Conservation (phyloP, 495 filamentous ascomycete genomes). For the Achaetomiella virescens region DNA sequence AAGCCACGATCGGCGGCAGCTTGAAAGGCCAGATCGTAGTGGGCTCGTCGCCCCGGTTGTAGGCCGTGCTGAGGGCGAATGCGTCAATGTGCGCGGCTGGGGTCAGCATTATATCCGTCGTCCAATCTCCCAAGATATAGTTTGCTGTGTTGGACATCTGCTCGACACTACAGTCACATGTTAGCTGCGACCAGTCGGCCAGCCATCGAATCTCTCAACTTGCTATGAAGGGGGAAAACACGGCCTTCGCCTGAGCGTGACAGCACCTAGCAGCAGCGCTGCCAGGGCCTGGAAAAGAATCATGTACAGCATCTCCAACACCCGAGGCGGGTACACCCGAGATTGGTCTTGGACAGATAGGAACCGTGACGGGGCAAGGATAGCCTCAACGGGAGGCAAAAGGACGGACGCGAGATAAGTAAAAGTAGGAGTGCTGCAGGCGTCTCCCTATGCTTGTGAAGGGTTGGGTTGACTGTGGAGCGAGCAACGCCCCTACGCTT, state of each 20-base stretch:
- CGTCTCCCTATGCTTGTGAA: too few relatives aligned
- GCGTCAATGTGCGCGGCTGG: slow-evolving; percentile 28
- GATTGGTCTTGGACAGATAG: too few relatives aligned
- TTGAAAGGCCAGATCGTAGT: slow-evolving; percentile 25
- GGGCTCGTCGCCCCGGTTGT: slow-evolving; percentile 19
- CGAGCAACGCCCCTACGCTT: too few relatives aligned
- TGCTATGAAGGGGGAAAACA: slow-evolving; percentile 29
- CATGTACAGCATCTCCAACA: too few relatives aligned
- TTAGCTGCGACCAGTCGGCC: neutral
- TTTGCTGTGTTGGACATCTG: slow-evolving; percentile 27
- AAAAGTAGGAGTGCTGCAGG: too few relatives aligned
- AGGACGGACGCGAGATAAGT: too few relatives aligned
- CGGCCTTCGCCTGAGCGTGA: slow-evolving; percentile 5
- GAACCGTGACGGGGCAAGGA: too few relatives aligned
- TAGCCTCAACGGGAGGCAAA: too few relatives aligned
- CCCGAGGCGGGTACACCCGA: too few relatives aligned
- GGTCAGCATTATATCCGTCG: slow-evolving; percentile 29
- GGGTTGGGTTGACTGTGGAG: too few relatives aligned
- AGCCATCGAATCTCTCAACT: neutral
- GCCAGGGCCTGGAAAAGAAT: too few relatives aligned
- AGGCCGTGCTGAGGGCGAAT: slow-evolving; percentile 33
- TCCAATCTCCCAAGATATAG: slow-evolving; percentile 25
- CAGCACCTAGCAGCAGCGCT: neutral
- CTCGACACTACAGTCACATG: neutral
- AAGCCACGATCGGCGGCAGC: slow-evolving; percentile 24